phyloP scores from a whole-genome alignment of 2,329 filamentous ascomycete species.

The Talaromyces marneffei region DNA sequence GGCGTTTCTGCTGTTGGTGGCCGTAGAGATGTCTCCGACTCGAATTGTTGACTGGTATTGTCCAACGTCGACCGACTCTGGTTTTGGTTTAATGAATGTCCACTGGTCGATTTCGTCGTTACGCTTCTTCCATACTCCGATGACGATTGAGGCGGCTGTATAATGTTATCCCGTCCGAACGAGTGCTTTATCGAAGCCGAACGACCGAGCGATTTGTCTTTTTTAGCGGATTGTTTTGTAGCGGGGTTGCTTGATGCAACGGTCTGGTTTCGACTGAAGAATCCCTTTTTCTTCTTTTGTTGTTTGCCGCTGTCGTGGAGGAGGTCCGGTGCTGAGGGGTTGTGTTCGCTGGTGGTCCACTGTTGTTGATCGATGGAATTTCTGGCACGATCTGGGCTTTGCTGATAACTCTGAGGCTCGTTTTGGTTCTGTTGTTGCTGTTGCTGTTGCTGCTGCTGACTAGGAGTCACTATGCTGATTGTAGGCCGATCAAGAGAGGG shows the following conservation, averaged over 20 bases:
- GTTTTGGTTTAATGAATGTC: background rate
- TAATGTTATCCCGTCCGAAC: background rate
- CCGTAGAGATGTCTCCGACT: background rate
- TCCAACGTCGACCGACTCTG: background rate
- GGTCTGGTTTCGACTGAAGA: conserved; percentile 14
- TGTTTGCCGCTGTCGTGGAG: conserved; percentile 15
- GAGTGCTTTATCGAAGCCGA: conserved; percentile 11
- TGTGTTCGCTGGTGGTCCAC: background rate
- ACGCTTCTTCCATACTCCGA: background rate
- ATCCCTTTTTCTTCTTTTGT: conserved; percentile 15
- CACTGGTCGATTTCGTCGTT: background rate
- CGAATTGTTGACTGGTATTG: background rate
- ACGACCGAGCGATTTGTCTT: conserved; percentile 5
- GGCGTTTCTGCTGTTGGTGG: conserved; percentile 9
- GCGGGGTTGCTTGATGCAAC: conserved; percentile 10
- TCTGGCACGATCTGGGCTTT: conserved; percentile 20
- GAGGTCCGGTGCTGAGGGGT: conserved; percentile 13
- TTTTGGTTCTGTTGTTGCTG: conserved; percentile 14
- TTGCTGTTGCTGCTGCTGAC: background rate
- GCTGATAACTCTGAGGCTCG: conserved; percentile 17
- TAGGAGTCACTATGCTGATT: conserved; percentile 9
- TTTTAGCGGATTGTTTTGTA: background rate
- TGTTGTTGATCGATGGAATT: conserved; percentile 3
- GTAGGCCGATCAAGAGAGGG: conserved; percentile 7
- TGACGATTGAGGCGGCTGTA: background rate